Conservation (phyloP, 306 rosid genomes). For the Inga laurina region DNA sequence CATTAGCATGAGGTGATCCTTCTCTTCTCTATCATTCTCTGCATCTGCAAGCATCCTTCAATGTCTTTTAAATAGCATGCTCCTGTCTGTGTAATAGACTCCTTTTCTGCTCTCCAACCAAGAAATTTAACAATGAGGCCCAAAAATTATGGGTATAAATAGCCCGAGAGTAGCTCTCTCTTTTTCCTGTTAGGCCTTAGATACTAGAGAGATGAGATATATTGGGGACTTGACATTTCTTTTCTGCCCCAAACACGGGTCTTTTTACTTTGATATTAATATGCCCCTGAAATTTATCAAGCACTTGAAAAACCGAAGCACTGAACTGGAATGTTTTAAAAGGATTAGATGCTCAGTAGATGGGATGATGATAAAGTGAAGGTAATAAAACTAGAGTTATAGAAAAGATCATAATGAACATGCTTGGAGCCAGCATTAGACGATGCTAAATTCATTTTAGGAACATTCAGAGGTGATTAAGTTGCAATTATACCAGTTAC, state of each 20-base stretch:
- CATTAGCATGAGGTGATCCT: slow-evolving; percentile 30
- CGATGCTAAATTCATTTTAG: neutral
- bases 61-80: neutral
- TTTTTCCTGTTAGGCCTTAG: neutral
- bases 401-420: neutral
- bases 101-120: neutral
- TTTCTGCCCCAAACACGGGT: neutral
- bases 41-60: neutral
- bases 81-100: neutral
- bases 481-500: neutral
- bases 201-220: neutral
- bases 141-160: neutral
- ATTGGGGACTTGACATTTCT: neutral
- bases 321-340: neutral
- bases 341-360: neutral
- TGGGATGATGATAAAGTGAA: neutral
- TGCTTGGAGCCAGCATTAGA: neutral
- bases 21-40: neutral
- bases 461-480: neutral
- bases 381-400: neutral
- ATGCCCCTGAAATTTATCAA: neutral
- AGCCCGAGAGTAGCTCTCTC: neutral
- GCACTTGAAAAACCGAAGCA: neutral
- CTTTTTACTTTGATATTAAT: neutral
- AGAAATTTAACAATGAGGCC: neutral